Conservation (phyloP, 108 stramenopile species). For the Asterionellopsis glacialis region DNA sequence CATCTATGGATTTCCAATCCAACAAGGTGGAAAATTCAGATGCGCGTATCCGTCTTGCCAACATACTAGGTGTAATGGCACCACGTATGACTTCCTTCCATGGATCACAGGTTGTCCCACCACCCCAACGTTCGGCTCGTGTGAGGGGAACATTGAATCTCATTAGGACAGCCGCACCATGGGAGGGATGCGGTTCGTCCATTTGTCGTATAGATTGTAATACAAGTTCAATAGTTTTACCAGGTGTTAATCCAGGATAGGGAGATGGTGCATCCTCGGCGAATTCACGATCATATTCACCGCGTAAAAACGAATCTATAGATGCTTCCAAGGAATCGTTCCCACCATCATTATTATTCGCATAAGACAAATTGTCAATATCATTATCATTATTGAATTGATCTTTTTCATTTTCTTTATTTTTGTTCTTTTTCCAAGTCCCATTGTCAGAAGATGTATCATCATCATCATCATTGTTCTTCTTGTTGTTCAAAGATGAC, state of each 20-base stretch:
- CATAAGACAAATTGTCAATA: too few relatives aligned
- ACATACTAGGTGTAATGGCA: constrained; percentile 39
- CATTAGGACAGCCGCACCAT: constrained; percentile 42
- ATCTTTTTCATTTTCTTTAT: too few relatives aligned
- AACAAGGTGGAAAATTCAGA: constrained; percentile 32
- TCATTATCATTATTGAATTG: too few relatives aligned
- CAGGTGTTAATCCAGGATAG: constrained; percentile 28
- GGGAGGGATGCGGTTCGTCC: constrained; percentile 28
- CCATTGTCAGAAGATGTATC: too few relatives aligned
- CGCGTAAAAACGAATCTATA: constrained; percentile 48
- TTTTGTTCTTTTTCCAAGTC: too few relatives aligned
- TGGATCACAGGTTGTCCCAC: constrained; percentile 5
- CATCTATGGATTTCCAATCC: constrained; percentile 34
- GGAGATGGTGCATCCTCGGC: constrained; percentile 37
- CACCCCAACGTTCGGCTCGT: constrained; percentile 34
- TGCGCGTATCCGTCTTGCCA: constrained; percentile 29
- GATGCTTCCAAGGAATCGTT: constrained; percentile 11
- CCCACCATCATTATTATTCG: too few relatives aligned
- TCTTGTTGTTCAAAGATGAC: too few relatives aligned
- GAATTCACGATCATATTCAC: constrained; percentile 40
- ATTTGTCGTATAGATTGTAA: constrained; percentile 26
- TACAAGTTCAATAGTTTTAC: constrained; percentile 25
- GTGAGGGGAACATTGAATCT: constrained; percentile 35
- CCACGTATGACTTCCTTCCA: constrained; percentile 39
- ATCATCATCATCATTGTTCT: too few relatives aligned